Base-by-base conservation (phyloP, 2,329 filamentous ascomycete species). In the Fusarium euwallaceae region DNA sequence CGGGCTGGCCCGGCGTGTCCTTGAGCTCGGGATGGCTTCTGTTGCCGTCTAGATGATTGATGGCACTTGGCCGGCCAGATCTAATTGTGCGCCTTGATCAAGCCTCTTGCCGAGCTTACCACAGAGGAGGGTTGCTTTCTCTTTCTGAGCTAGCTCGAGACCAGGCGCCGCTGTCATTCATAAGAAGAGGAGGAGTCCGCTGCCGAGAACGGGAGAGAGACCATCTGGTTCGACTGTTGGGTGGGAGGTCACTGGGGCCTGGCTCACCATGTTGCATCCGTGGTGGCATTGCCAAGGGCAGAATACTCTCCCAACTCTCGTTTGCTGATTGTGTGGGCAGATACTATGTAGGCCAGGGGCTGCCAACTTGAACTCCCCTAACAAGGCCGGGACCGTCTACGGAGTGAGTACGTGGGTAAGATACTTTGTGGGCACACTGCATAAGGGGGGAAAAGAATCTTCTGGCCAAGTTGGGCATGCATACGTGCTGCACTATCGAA, bases 171-270 rank as follows among this genome's bases (percentile, higher is more conserved):
- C 76, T 14, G 66, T 76, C 24, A 67, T 71, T 16, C 36, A 66
- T 48, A 48, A 48, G 61, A 67, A 45, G 55, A 70, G 62, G 32
- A 78, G 20, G 61, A 77, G 22, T 71, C 77, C 24, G 60, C 75
- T 27, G 24, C 58, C 27, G 66, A 70, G 14, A 67, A 65, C 22
- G 71, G 65, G 5, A 76, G 71, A 58, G 66, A 43, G 32, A 64
- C 66, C 10, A 67, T 81, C 9, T 81, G 75, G 60, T 64, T 82
- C 8, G 79, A 80, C 43, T 80, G 76, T 41, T 80, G 78, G 79
- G 70, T 71, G 7, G 76, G 80, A 45, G 78, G 73, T 14, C 67
- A 71, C 27, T 67, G 71, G 29, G 76, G 73, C 24, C 58, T 81
- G 55, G 73, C 75, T 32, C 66, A 74, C 73, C 71, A 70, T 53